These are phyloP conservation scores for Mycena belliarum DNA, from an alignment of 768 basidiomycete species.

Conservation along the genomic window DNA sequence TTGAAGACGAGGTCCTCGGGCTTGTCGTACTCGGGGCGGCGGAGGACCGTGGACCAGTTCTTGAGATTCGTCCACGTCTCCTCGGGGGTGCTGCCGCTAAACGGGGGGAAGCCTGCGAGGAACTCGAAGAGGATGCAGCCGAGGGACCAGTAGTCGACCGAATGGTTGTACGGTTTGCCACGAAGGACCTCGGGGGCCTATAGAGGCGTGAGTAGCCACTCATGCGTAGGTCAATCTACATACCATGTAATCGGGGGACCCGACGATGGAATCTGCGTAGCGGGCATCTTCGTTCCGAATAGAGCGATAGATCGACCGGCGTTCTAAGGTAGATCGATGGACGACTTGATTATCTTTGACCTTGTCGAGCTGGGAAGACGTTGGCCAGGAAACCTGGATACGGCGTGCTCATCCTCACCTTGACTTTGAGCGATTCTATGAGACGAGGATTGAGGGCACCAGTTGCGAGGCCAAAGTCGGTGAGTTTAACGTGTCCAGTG, in stretches of 20 bases:
- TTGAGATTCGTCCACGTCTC: slow-evolving; percentile 99
- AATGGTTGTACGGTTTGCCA: slow-evolving; percentile 92
- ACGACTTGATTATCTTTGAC: slow-evolving; percentile 92
- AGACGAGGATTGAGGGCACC: slow-evolving; percentile 92
- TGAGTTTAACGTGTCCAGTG: slow-evolving; percentile 94
- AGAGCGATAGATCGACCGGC: slow-evolving; percentile 92
- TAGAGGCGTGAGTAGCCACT: background rate
- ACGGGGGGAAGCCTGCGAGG: slow-evolving; percentile 95
- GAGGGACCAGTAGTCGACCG: slow-evolving; percentile 97
- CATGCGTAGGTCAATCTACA: background rate
- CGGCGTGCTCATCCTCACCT: slow-evolving; percentile 50
- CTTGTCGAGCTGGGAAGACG: slow-evolving; percentile 74
- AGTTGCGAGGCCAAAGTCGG: slow-evolving; percentile 97
- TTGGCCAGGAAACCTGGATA: background rate
- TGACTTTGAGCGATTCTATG: slow-evolving; percentile 93
- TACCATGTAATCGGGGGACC: slow-evolving; percentile 98
- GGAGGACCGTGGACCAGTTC: slow-evolving; percentile 92
- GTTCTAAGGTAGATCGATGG: slow-evolving; percentile 89
- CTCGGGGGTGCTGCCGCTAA: slow-evolving; percentile 92
- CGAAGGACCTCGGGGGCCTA: slow-evolving; percentile 87
- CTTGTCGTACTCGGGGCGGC: slow-evolving; percentile 93
- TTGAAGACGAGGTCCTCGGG: slow-evolving; percentile 98
- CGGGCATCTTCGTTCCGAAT: slow-evolving; percentile 88
- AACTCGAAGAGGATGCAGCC: slow-evolving; percentile 99
- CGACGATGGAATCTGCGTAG: slow-evolving; percentile 96